These are phyloP conservation scores for Penicillium brevicompactum DNA, from an alignment of 2,329 filamentous ascomycete species.

Conservation along the genomic window DNA sequence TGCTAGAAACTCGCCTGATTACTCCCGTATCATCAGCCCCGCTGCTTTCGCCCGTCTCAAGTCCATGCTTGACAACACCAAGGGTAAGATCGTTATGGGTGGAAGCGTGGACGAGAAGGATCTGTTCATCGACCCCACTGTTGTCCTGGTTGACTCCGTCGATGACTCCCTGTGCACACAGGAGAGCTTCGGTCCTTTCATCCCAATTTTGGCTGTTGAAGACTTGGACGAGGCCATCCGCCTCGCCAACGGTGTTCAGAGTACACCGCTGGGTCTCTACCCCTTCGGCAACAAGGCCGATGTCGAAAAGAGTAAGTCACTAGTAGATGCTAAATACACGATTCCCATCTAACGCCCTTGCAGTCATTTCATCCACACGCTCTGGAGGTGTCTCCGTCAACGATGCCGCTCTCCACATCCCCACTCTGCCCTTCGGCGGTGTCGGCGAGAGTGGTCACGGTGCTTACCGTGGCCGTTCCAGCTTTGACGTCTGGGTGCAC, in stretches of 20 bases:
- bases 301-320: constrained; percentile 66
- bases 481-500: constrained; percentile 65
- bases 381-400: constrained; percentile 66
- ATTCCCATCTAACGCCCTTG: not conserved
- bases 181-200: constrained; percentile 92
- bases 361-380: constrained; percentile 63
- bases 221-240: constrained; percentile 82
- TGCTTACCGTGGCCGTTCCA: constrained; percentile 74
- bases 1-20: constrained; percentile 75
- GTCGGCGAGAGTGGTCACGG: constrained; percentile 78
- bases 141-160: constrained; percentile 76
- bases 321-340: not conserved
- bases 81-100: constrained; percentile 83
- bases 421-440: constrained; percentile 77
- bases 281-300: constrained; percentile 82
- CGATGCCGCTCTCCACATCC: constrained; percentile 69
- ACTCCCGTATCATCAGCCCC: constrained; percentile 77
- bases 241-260: constrained; percentile 77
- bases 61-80: constrained; percentile 82
- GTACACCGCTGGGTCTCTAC: constrained; percentile 81
- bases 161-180: constrained; percentile 78
- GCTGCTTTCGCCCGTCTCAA: constrained; percentile 80
- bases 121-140: constrained; percentile 86
- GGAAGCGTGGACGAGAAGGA: constrained; percentile 78
- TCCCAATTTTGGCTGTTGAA: constrained; percentile 77